Base-by-base conservation (phyloP, 23 red algal genomes). In the Gracilaria gracilis region DNA sequence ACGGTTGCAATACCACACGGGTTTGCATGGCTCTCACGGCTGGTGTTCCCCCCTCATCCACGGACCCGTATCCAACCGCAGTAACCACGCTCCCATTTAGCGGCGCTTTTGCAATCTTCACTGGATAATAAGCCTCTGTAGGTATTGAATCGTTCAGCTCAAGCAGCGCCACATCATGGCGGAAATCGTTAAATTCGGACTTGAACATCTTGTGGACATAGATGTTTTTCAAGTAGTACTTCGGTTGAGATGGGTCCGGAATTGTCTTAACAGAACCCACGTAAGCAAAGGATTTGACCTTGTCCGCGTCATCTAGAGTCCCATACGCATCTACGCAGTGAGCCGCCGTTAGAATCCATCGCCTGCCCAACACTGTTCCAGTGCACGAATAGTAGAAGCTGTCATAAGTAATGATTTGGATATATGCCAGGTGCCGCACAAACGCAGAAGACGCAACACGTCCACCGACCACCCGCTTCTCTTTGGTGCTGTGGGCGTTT, bases 41-140 rank as follows among this genome's bases (percentile, higher is more conserved):
- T 61, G 37, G 48, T 62, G 71, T 53, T 14, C 71, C 87, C 21
- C 12, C 36, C n/a, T 80, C 87, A 59, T 53, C 53, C 51, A 90
- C 23, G 17, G 54, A 62, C 57, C 87, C 87, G 32, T 80, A 90
- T 32, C 87, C 87, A 35, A 49, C 87, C 29, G 87, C 75, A 0
- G 29, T 66, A 28, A 90, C 87, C 23, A 35, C 57, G 21, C 33
- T 81, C 16, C 71, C 71, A 24, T 75, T 17, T 47, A 2, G 1
- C 2, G 72, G 72, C 1, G 72, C 72, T 6, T 34, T 77, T 48
- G 59, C 87, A 40, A 90, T 70, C 9, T 29, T 40, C 20, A 90
- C 87, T 13, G 72, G 67, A 57, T 39, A 36, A 27, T 77, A 64
- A 31, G 64, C 61, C 0, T 55, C 73, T 57, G 32, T 38, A 2